Evolutionary conservation across 345 rosid genomes (phyloP), one percentile per base, ranked within the genome.

Genomic region (Cardamine resedifolia): DNA sequence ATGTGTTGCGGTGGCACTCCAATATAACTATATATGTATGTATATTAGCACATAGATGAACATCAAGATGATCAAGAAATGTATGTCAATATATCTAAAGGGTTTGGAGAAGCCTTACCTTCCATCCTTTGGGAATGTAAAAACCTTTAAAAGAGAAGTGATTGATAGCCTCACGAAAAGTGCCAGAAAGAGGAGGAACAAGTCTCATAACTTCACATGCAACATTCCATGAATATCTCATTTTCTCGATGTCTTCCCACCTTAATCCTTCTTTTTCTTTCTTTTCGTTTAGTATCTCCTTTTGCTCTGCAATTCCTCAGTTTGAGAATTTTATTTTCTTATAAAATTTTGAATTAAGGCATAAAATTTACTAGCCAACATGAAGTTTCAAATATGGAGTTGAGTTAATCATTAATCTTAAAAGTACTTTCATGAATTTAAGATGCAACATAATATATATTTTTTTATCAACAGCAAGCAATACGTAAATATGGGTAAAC

Each of bases 141-240:
- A 73, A 81, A 24, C 80, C 87, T 5, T 81, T 50, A 36, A 79
- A 77, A 19, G 74, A 48, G 71, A 83, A 79, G 52, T 70, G 81
- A 28, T 51, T 24, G 14, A 83, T 70, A 57, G 84, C 86, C 44
- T 83, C 79, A 57, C 84, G 78, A 31, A 81, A 83, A 19, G 78
- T 76, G 16, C 86, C 86, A 18, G 73, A 62, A 36, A 81, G 62
- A 19, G 86, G 86, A 26, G 84, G 86, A 3, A 83, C 84, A 1
- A 81, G 19, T 60, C 86, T 81, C 86, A 83, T 76, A 18, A 81
- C 86, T 68, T 83, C 86, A 34, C 86, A 74, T 21, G 84, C 86
- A 7, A 83, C 86, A 56, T 83, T 81, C 86, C 86, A 83, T 9
- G 86, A 83, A 61, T 81, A 81, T 51, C 8, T 76, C 86, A 83